Conservation (phyloP, 129 eudicot species). For the Kitagawia praeruptora region DNA sequence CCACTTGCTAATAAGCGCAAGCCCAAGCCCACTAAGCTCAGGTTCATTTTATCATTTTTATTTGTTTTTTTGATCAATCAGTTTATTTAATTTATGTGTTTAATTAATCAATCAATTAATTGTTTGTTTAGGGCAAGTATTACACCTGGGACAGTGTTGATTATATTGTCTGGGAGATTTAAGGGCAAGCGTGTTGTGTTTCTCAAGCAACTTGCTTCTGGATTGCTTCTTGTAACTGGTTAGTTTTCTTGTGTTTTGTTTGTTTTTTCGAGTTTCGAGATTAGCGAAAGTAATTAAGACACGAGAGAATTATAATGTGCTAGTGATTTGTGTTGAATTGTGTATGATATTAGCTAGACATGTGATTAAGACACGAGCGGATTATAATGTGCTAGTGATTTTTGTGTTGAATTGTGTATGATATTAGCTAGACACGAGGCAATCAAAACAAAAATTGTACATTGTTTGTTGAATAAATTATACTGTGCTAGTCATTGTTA, state of each 20-base stretch:
- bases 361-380: not conserved
- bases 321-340: not conserved
- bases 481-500: no score
- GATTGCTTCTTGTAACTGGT: conserved; percentile 62
- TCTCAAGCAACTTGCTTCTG: conserved; percentile 78
- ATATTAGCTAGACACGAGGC: not conserved
- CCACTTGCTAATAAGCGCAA: conserved; percentile 58
- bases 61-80: not conserved
- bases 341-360: not conserved
- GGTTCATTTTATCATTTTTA: conserved; percentile 19
- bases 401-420: not conserved
- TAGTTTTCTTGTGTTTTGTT: not conserved
- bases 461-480: no score
- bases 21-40: conserved; percentile 71
- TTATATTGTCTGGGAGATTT: conserved; percentile 56
- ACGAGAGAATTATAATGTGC: not conserved
- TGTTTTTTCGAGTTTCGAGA: not conserved
- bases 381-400: no score
- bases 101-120: no score
- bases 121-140: conserved; percentile 46
- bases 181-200: conserved; percentile 84
- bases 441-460: no score
- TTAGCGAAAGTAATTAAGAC: not conserved
- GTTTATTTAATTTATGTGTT: no score
- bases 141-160: conserved; percentile 66